These are phyloP conservation scores for Solanum paucissectum DNA, from an alignment of 257 asterid genomes.

Conservation along the genomic window DNA sequence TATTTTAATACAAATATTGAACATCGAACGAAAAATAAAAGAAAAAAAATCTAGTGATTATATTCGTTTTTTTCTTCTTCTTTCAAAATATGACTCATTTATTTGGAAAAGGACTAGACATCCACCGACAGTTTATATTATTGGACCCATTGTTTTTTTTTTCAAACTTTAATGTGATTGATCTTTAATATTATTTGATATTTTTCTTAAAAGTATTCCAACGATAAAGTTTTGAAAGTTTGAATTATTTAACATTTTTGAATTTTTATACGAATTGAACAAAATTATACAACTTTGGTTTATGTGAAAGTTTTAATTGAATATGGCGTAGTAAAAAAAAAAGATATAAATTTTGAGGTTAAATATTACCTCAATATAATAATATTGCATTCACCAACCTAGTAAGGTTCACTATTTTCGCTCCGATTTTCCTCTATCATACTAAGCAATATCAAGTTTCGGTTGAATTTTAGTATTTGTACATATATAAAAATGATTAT, in stretches of 20 bases:
- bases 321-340: background rate
- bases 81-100: background rate
- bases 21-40: background rate
- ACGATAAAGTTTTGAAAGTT: background rate
- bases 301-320: background rate
- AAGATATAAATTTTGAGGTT: no score
- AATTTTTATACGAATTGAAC: background rate
- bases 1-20: accelerated
- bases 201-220: background rate
- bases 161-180: background rate
- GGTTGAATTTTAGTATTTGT: no score
- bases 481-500: no score
- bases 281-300: background rate
- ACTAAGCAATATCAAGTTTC: no score
- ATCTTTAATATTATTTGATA: background rate
- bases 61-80: background rate
- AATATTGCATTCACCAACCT: no score
- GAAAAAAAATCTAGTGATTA: background rate
- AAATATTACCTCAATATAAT: no score
- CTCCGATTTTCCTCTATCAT: no score
- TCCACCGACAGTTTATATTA: constrained; percentile 8
- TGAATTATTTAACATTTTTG: background rate
- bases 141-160: background rate
- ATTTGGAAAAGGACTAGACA: background rate
- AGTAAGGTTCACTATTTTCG: no score